These are phyloP conservation scores for Colletotrichum caudatum DNA, from an alignment of 2,329 filamentous ascomycete genomes.

Conservation along the genomic window DNA sequence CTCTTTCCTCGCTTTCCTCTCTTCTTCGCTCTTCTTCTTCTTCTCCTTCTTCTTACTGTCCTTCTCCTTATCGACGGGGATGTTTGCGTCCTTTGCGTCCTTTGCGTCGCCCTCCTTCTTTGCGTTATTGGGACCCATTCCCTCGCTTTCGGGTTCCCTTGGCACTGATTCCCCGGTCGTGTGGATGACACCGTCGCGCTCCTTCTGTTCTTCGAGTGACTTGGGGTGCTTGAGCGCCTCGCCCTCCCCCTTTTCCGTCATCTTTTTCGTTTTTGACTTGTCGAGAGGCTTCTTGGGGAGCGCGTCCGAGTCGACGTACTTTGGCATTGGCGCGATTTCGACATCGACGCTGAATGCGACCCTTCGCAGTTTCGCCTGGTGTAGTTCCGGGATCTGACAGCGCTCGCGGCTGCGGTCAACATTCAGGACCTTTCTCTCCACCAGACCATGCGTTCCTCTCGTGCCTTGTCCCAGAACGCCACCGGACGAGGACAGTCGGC, in stretches of 20 bases:
- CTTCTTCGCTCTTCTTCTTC: constrained; percentile 94
- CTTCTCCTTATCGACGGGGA: constrained; percentile 51
- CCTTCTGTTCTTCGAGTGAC: constrained; percentile 69
- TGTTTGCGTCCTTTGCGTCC: constrained; percentile 42
- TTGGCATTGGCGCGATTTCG: constrained; percentile 90
- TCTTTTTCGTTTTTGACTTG: constrained; percentile 69
- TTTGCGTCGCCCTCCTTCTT: constrained; percentile 45
- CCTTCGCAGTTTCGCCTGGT: constrained; percentile 82
- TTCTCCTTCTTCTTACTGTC: constrained; percentile 88
- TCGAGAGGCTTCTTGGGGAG: constrained; percentile 57
- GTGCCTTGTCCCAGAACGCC: constrained; percentile 60
- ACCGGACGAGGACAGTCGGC: constrained; percentile 80
- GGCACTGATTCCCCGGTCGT: constrained; percentile 55
- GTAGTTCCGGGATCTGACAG: constrained; percentile 82
- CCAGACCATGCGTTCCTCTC: constrained; percentile 73
- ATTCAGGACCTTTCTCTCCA: constrained; percentile 86
- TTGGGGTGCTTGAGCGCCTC: constrained; percentile 78
- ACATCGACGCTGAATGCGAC: constrained; percentile 98
- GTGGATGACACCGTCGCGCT: constrained; percentile 55
- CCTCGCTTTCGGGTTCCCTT: constrained; percentile 56
- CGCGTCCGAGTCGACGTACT: constrained; percentile 74
- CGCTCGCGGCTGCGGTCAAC: constrained; percentile 83
- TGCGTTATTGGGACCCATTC: constrained; percentile 43
- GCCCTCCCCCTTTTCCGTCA: constrained; percentile 78
- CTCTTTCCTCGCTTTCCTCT: constrained; percentile 91